These are phyloP conservation scores for Microascus cirrosus DNA, from an alignment of 2,329 filamentous ascomycete genomes.

Conservation along the genomic window DNA sequence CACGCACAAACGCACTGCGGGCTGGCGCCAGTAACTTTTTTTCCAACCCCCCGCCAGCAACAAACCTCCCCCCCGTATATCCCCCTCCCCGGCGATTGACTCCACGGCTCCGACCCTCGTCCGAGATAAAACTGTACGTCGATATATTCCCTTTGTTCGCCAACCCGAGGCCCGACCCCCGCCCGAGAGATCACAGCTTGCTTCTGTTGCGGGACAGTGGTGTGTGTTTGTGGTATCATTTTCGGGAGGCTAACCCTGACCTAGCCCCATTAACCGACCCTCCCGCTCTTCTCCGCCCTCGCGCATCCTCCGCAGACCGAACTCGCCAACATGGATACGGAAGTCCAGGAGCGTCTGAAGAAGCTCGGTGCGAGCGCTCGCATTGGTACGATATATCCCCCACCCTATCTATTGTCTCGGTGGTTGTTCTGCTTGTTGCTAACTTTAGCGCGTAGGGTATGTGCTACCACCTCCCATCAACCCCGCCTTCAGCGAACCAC, in stretches of 20 bases:
- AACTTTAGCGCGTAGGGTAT: constrained; percentile 2
- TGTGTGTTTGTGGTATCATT: neutral
- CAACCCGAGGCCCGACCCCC: neutral
- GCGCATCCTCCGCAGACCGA: constrained; percentile 13
- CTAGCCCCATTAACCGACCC: neutral
- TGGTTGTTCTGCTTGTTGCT: neutral
- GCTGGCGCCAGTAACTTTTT: constrained; percentile 30
- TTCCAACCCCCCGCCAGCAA: constrained; percentile 4
- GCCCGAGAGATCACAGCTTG: neutral
- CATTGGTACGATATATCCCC: constrained; percentile 49
- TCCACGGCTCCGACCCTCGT: neutral
- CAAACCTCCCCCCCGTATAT: neutral
- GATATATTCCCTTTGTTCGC: neutral
- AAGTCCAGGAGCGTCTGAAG: constrained; percentile 48
- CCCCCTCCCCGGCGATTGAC: neutral
- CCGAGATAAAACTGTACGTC: neutral
- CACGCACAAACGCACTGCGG: constrained; percentile 28
- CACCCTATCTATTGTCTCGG: neutral
- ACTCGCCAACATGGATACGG: constrained; percentile 33
- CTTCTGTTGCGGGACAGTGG: neutral
- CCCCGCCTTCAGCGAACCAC: constrained; percentile 8
- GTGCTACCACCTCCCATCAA: neutral
- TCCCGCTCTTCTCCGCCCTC: constrained; percentile 7
- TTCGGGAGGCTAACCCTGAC: constrained; percentile 4
- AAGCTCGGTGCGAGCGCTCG: constrained; percentile 43